Conservation (phyloP, 2,329 filamentous ascomycete species). For the Passalora sequoiae region DNA sequence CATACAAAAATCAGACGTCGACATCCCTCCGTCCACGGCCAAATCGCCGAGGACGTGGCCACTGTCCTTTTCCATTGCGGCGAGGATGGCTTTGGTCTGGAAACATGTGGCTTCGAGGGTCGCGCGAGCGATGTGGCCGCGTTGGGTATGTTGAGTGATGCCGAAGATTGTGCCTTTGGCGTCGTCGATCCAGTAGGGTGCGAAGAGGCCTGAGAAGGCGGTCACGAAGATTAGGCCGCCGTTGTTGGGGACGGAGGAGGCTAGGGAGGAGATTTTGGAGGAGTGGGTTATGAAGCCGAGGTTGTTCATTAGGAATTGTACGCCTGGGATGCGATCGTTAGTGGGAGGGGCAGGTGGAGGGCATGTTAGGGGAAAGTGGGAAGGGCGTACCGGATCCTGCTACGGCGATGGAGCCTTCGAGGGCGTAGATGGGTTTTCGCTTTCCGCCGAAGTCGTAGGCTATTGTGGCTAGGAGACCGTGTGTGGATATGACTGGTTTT, state of each 20-base stretch:
- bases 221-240: slow-evolving; percentile 83
- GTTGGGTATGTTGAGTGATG: slow-evolving; percentile 63
- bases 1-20: slow-evolving; percentile 84
- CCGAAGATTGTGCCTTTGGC: slow-evolving; percentile 70
- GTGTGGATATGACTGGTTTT: slow-evolving; percentile 77
- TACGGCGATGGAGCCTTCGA: slow-evolving; percentile 76
- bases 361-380: too few species aligned
- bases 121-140: slow-evolving; percentile 80
- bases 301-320: slow-evolving; percentile 55
- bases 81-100: slow-evolving; percentile 85
- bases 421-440: slow-evolving; percentile 61
- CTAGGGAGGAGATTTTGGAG: slow-evolving; percentile 60
- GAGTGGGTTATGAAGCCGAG: slow-evolving; percentile 60
- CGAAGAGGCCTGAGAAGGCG: slow-evolving; percentile 84
- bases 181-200: slow-evolving; percentile 92
- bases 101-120: slow-evolving; percentile 89
- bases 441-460: slow-evolving; percentile 68
- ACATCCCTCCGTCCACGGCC: slow-evolving; percentile 84
- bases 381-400: slow-evolving; percentile 61
- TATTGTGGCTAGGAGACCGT: slow-evolving; percentile 79
- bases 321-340: slow-evolving; percentile 38
- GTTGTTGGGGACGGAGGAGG: slow-evolving; percentile 63
- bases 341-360: too few species aligned
- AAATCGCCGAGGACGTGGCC: slow-evolving; percentile 68
- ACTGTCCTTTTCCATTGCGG: slow-evolving; percentile 85